Evolutionary conservation across 2,329 filamentous ascomycete species (phyloP).

Genomic region (Fusarium poae): DNA sequence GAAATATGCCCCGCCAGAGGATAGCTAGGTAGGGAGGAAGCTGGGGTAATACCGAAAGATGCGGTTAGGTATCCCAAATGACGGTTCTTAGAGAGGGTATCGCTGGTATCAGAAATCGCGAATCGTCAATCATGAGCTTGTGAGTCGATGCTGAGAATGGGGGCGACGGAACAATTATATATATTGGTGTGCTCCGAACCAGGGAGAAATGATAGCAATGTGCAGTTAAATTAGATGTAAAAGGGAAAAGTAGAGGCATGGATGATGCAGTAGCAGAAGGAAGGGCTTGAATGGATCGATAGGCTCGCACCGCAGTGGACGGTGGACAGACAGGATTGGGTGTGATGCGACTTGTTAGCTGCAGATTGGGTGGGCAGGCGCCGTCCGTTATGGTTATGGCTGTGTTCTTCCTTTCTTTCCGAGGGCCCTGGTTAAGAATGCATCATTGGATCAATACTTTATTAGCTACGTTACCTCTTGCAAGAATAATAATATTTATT

Average conservation of each 20-base stretch:
- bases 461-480: not conserved
- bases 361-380: slow-evolving; percentile 36
- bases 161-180: not conserved
- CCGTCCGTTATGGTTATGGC: slow-evolving; percentile 19
- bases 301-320: slow-evolving; percentile 9
- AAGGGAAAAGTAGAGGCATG: slow-evolving; percentile 21
- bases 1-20: not conserved
- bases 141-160: slow-evolving; percentile 6
- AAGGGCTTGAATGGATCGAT: slow-evolving; percentile 20
- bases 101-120: slow-evolving; percentile 14
- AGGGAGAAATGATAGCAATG: slow-evolving; percentile 11
- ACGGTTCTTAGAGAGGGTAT: slow-evolving; percentile 4
- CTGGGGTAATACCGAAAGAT: not conserved
- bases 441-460: not conserved
- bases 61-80: slow-evolving; percentile 8
- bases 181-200: not conserved
- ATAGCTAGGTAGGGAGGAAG: slow-evolving; percentile 7
- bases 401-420: slow-evolving; percentile 24
- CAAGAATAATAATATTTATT: not conserved
- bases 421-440: slow-evolving; percentile 1
- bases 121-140: slow-evolving; percentile 21
- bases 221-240: slow-evolving; percentile 33
- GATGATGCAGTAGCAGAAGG: slow-evolving; percentile 15
- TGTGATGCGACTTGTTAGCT: slow-evolving; percentile 32
- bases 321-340: slow-evolving; percentile 10